These are phyloP conservation scores for Aquilaria yunnanensis DNA, from an alignment of 345 rosid species.

Conservation along the genomic window DNA sequence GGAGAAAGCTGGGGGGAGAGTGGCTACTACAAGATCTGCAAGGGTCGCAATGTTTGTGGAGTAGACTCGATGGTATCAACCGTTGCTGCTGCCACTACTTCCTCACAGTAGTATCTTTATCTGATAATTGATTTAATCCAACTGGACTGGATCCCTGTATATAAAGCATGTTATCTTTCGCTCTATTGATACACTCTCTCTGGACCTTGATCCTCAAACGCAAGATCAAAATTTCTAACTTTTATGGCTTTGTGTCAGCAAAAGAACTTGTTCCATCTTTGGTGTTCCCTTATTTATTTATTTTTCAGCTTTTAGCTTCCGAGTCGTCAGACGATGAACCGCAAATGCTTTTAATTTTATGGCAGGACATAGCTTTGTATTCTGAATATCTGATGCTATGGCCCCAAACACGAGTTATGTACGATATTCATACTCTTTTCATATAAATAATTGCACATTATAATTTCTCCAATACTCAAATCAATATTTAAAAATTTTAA, in stretches of 20 bases:
- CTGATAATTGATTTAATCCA: background rate
- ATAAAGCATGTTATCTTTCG: slow-evolving; percentile 2
- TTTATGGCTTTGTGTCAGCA: background rate
- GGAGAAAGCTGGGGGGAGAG: slow-evolving; percentile 88
- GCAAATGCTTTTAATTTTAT: too few species aligned
- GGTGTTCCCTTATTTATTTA: too few species aligned
- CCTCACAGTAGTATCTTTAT: slow-evolving; percentile 16
- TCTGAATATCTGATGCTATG: too few species aligned
- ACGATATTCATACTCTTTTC: too few species aligned
- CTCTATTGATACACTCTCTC: background rate
- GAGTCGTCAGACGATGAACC: too few species aligned
- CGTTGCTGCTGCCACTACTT: slow-evolving; percentile 52
- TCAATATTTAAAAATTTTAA: too few species aligned
- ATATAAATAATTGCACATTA: too few species aligned
- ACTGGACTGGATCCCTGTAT: slow-evolving; percentile 15
- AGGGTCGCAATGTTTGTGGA: slow-evolving; percentile 78
- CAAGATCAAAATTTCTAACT: slow-evolving; percentile 11
- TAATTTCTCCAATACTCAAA: too few species aligned
- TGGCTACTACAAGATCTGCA: slow-evolving; percentile 85
- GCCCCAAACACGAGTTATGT: too few species aligned
- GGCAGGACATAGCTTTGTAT: too few species aligned
- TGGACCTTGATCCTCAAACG: slow-evolving; percentile 1
- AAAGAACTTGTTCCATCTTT: too few species aligned
- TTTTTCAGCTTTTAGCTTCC: too few species aligned
- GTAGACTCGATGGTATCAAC: slow-evolving; percentile 92